A percentile compares a stretch with the other conserved stretches of the same genome.
Conservation (phyloP, 352 stramenopile genomes). For the Globisporangium nodosum region DNA sequence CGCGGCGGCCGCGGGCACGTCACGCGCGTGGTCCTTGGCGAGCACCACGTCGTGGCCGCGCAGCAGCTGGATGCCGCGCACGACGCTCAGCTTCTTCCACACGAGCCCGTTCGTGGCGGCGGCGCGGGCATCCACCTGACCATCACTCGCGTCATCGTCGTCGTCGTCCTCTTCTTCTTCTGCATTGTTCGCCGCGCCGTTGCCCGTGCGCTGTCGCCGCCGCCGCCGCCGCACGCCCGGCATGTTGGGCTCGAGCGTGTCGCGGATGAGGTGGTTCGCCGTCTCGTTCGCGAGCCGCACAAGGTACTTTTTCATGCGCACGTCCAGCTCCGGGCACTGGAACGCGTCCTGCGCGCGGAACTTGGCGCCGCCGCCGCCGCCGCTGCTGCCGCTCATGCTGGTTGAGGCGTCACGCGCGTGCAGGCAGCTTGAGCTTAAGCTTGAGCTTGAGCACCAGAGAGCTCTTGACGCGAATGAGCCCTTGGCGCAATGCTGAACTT, state of each 20-base stretch:
- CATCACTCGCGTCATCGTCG: constrained; percentile 1
- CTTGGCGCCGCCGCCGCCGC: not conserved
- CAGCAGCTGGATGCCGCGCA: constrained; percentile 55
- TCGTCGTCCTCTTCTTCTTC: not conserved
- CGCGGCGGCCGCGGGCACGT: constrained; percentile 7
- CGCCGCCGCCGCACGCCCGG: constrained; percentile 4
- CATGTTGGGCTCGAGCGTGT: constrained; percentile 52
- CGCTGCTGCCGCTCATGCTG: not conserved
- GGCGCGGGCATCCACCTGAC: constrained; percentile 7
- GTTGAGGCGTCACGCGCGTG: not conserved
- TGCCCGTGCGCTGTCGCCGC: not conserved
- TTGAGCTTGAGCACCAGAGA: no score
- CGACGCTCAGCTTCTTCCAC: constrained; percentile 42
- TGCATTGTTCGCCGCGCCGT: not conserved
- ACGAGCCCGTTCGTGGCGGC: constrained; percentile 23
- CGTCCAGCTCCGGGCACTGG: constrained; percentile 49
- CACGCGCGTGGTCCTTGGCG: constrained; percentile 19
- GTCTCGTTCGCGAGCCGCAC: constrained; percentile 76
- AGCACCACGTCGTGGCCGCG: constrained; percentile 36
- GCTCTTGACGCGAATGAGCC: no score
- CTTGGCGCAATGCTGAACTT: no score
- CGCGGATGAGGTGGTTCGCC: constrained; percentile 70
- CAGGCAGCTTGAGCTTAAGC: no score
- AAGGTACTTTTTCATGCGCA: constrained; percentile 73
- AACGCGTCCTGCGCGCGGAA: constrained; percentile 45